phyloP scores from a whole-genome alignment of 345 rosid species.

The Angophora floribunda region DNA sequence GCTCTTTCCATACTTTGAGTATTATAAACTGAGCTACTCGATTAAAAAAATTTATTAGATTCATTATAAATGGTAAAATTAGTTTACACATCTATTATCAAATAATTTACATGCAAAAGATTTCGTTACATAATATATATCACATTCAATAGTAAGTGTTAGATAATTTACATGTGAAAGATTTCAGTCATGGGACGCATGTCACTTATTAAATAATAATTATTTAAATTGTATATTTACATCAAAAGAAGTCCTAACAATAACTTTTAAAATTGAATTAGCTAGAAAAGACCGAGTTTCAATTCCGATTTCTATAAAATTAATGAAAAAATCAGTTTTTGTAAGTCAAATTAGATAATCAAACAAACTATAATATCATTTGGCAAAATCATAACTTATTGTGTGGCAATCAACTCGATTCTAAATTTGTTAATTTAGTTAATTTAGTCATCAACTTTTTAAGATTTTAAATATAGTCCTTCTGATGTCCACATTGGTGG shows the following conservation, averaged over 20 bases:
- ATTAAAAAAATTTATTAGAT: no score
- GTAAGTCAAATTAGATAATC: not conserved
- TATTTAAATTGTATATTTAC: not conserved
- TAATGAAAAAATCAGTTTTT: not conserved
- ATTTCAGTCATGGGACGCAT: not conserved
- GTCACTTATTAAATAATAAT: not conserved
- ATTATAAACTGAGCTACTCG: not conserved
- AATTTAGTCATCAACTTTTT: not conserved
- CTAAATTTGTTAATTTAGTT: rapidly evolving
- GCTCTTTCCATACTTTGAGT: not conserved
- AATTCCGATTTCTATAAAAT: not conserved
- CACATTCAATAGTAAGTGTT: no score
- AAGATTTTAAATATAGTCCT: not conserved
- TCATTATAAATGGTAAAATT: no score
- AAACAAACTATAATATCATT: not conserved
- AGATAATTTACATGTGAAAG: no score
- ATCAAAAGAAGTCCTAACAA: not conserved
- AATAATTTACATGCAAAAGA: no score
- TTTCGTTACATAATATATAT: no score
- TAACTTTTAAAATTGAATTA: not conserved
- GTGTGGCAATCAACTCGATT: rapidly evolving
- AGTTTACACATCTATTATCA: not conserved
- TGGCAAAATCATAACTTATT: rapidly evolving
- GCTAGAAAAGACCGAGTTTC: not conserved
- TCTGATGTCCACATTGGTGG: rapidly evolving